Evolutionary conservation across 768 basidiomycete genomes (phyloP), one percentile per base, ranked within the genome.

Genomic region (Leccinum broughii): DNA sequence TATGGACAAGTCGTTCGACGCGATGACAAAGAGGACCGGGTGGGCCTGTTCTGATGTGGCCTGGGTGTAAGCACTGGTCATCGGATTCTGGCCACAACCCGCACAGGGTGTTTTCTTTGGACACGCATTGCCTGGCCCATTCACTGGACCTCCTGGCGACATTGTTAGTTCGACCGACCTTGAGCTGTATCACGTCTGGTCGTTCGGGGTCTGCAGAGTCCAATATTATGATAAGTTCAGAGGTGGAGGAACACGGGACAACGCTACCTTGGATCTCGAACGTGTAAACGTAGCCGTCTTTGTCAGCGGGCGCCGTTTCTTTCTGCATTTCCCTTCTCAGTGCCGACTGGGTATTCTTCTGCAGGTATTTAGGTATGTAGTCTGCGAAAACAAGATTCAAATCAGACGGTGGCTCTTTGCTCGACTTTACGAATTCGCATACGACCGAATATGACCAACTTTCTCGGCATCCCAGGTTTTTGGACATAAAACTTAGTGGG

Each of bases 71-170:
- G 61, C 83, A 85, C 50, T 71, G 74, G 9, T 75, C 70, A 24
- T 77, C 72, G 26, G 77, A 75, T 55, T 79, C 82, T 2, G 92
- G 92, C 80, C 86, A 92, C 76, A 82, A 89, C 1, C 90, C 90
- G 49, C 89, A 81, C n/a, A 89, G 74, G 41, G 90, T 81, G 54
- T 87, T 89, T 64, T 86, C 82, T 70, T 88, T 90, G 7, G 89
- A 90, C 4, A 83, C 83, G 61, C 92, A 94, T 65, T 92, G 89
- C 65, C 88, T 92, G 22, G 79, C 80, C 92, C 92, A 93, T 65
- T 94, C 81, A 68, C 88, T 85, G 51, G 92, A 79, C 30, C 92
- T 80, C 65, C 86, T 87, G 32, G 79, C 81, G 24, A 92, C 80
- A 69, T 92, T 92, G 37, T 83, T 82, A 1, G 92, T 80, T 35